These are phyloP conservation scores for Venturia aucupariae DNA, from an alignment of 2,329 filamentous ascomycete species.

Conservation along the genomic window DNA sequence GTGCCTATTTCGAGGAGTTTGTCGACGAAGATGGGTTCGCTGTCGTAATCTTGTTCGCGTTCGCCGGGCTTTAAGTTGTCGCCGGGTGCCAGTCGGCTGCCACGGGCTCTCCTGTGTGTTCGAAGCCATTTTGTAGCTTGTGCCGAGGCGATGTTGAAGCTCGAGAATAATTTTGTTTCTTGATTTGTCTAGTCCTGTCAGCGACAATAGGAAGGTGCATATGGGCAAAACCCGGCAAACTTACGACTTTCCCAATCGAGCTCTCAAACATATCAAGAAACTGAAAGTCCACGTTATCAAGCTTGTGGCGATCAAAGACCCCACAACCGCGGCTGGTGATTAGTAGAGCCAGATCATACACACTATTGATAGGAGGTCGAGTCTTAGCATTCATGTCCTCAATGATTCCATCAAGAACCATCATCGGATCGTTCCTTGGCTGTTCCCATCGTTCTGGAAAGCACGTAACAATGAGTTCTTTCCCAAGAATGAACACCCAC, in stretches of 20 bases:
- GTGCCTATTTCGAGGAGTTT: constrained; percentile 49
- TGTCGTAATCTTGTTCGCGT: constrained; percentile 22
- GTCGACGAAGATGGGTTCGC: constrained; percentile 41
- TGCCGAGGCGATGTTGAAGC: constrained; percentile 50
- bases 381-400: constrained; percentile 58
- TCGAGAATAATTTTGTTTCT: constrained; percentile 50
- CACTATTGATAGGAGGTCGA: constrained; percentile 47
- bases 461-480: constrained; percentile 49
- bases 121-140: constrained; percentile 47
- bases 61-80: constrained; percentile 24
- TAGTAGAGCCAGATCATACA: constrained; percentile 54
- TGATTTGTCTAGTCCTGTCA: constrained; percentile 10
- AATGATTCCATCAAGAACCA: constrained; percentile 54
- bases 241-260: constrained; percentile 43
- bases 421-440: constrained; percentile 52
- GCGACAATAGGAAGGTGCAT: not conserved
- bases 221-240: not conserved
- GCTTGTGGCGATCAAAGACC: constrained; percentile 50
- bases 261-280: constrained; percentile 61
- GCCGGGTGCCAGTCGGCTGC: constrained; percentile 20
- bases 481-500: constrained; percentile 54
- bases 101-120: constrained; percentile 30
- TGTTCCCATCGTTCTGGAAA: constrained; percentile 52
- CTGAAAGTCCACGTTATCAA: constrained; percentile 51
- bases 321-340: constrained; percentile 53